Evolutionary conservation across 441 rosid genomes (phyloP).

Genomic region (Theobroma grandiflorum): DNA sequence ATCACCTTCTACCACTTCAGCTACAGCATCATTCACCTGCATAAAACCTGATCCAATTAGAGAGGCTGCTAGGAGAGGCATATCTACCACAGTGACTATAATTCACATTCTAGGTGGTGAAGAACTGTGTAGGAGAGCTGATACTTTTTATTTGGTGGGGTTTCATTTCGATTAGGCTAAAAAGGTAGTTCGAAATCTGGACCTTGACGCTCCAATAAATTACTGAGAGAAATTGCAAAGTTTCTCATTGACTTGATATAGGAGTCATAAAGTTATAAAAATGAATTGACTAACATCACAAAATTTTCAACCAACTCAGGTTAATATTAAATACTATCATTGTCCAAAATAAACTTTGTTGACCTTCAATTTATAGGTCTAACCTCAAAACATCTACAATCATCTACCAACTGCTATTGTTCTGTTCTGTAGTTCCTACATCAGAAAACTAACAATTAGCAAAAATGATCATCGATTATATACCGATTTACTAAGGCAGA

Average conservation of each 20-base stretch:
- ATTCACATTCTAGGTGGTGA: too few relatives aligned
- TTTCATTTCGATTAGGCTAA: neutral
- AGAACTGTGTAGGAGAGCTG: neutral
- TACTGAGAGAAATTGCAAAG: neutral
- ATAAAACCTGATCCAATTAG: constrained; percentile 10
- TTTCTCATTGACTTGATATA: neutral
- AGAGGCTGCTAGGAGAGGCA: neutral
- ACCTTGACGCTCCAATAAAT: neutral
- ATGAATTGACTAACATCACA: neutral
- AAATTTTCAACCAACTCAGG: neutral
- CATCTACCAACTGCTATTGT: neutral
- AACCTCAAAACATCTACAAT: neutral
- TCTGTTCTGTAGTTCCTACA: neutral
- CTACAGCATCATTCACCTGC: constrained; percentile 59
- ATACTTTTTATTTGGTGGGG: neutral
- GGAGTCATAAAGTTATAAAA: neutral
- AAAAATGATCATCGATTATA: neutral
- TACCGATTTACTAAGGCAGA: constrained; percentile 70
- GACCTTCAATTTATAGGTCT: neutral
- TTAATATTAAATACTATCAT: neutral
- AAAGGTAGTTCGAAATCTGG: neutral
- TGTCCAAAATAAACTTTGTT: neutral
- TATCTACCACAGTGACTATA: too few relatives aligned
- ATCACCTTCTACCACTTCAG: constrained; percentile 85
- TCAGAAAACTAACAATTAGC: neutral